These are phyloP conservation scores for Schoenoplectus tabernaemontani DNA, from an alignment of 202 grass and related monocot species.

Conservation along the genomic window DNA sequence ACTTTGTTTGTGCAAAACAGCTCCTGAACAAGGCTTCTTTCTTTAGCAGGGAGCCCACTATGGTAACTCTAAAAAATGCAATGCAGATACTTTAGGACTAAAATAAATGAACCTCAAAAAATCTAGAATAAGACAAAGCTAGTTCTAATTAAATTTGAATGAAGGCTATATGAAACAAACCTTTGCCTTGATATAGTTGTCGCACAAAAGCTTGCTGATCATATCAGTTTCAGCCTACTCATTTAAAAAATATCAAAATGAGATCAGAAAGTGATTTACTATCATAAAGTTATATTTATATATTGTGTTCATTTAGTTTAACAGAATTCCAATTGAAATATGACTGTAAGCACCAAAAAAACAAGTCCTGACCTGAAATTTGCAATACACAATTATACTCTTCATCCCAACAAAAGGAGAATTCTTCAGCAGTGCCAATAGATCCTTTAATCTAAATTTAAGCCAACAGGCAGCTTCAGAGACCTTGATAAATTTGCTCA, in stretches of 20 bases:
- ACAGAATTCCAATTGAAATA: slow-evolving; percentile 11
- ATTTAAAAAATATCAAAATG: slow-evolving; percentile 19
- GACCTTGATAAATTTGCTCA: slow-evolving; percentile 8
- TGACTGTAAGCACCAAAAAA: slow-evolving; percentile 23
- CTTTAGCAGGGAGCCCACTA: slow-evolving; percentile 83
- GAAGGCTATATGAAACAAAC: slow-evolving; percentile 21
- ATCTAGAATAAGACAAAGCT: slow-evolving; percentile 12
- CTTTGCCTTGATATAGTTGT: slow-evolving; percentile 70
- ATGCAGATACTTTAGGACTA: not conserved
- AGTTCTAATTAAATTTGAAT: slow-evolving; percentile 26
- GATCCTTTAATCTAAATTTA: slow-evolving; percentile 65
- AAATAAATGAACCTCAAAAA: slow-evolving; percentile 12
- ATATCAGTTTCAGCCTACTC: slow-evolving; percentile 73
- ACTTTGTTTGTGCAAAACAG: slow-evolving; percentile 89
- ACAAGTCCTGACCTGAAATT: slow-evolving; percentile 86
- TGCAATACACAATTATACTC: slow-evolving; percentile 95
- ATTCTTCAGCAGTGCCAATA: slow-evolving; percentile 66
- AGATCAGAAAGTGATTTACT: not conserved
- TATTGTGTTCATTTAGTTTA: slow-evolving; percentile 12
- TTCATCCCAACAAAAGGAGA: slow-evolving; percentile 66
- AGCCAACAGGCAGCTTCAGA: not conserved
- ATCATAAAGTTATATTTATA: not conserved
- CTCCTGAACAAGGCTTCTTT: slow-evolving; percentile 57
- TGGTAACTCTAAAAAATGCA: slow-evolving; percentile 55
- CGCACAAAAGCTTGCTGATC: slow-evolving; percentile 74